These are phyloP conservation scores for Boletus smithii DNA, from an alignment of 1,284 basidiomycete species.

Conservation along the genomic window DNA sequence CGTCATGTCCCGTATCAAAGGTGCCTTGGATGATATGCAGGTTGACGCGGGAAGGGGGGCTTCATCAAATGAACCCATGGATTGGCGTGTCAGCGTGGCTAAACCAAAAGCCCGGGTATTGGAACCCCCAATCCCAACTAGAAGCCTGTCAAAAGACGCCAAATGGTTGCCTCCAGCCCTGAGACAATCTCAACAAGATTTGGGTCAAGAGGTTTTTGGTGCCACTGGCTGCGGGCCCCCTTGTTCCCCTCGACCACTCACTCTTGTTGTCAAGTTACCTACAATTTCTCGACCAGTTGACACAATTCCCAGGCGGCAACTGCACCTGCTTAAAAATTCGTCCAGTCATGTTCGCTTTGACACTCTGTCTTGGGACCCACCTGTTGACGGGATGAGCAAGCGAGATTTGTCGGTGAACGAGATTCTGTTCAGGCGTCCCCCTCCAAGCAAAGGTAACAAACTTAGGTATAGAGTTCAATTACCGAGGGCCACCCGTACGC, in stretches of 20 bases:
- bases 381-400: conserved; percentile 61
- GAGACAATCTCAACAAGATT: conserved; percentile 37
- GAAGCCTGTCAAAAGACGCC: conserved; percentile 22
- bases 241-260: conserved; percentile 48
- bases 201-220: conserved; percentile 47
- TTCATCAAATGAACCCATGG: conserved; percentile 20
- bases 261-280: conserved; percentile 59
- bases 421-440: conserved; percentile 57
- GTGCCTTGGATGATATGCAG: conserved; percentile 75
- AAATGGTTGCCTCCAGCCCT: conserved; percentile 61
- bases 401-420: conserved; percentile 68
- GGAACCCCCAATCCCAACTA: conserved; percentile 13
- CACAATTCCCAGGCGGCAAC: conserved; percentile 46
- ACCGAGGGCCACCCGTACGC: conserved; percentile 37
- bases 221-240: conserved; percentile 52
- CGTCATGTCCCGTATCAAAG: conserved; percentile 85
- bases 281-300: conserved; percentile 40
- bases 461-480: conserved; percentile 52
- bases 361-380: conserved; percentile 72
- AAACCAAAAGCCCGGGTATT: conserved; percentile 18
- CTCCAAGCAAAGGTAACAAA: conserved; percentile 41
- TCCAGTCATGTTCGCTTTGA: conserved; percentile 54
- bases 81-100: conserved; percentile 17
- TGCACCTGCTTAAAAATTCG: conserved; percentile 40
- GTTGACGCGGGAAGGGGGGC: conserved; percentile 29